These are phyloP conservation scores for Ogataea kodamae DNA, from an alignment of 805 yeast genomes.

Conservation along the genomic window DNA sequence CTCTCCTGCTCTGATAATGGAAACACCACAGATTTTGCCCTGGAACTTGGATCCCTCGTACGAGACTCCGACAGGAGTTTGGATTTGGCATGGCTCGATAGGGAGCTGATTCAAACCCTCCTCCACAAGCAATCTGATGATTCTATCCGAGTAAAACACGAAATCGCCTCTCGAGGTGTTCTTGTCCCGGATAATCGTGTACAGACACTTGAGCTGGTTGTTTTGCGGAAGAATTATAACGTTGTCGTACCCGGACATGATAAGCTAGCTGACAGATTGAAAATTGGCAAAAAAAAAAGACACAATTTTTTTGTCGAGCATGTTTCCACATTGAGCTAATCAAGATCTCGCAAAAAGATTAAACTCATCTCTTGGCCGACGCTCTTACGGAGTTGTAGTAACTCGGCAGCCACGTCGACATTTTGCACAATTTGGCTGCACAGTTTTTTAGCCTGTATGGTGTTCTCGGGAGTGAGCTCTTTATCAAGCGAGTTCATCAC, in stretches of 20 bases:
- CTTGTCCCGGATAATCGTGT: slow-evolving; percentile 74
- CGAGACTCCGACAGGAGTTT: slow-evolving; percentile 71
- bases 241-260: slow-evolving; percentile 37
- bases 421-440: slow-evolving; percentile 1
- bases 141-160: slow-evolving; percentile 92
- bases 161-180: slow-evolving; percentile 85
- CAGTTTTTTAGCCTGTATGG: not conserved
- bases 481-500: slow-evolving; percentile 22
- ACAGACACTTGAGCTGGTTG: slow-evolving; percentile 82
- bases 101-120: slow-evolving; percentile 94
- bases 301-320: not conserved
- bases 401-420: slow-evolving; percentile 1
- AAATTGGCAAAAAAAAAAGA: slow-evolving; percentile 1
- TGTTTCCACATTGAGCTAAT: not conserved
- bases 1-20: slow-evolving; percentile 98
- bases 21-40: slow-evolving; percentile 97
- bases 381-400: slow-evolving; percentile 22
- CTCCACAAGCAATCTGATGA: slow-evolving; percentile 89
- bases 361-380: slow-evolving; percentile 29
- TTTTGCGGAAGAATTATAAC: slow-evolving; percentile 79
- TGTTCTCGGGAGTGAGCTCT: slow-evolving; percentile 9
- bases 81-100: slow-evolving; percentile 61
- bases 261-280: no score
- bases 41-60: slow-evolving; percentile 76
- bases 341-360: slow-evolving; percentile 21